Evolutionary conservation across 371 early-diverging fungal species (phyloP).

Genomic region (Mucor racemosus): DNA sequence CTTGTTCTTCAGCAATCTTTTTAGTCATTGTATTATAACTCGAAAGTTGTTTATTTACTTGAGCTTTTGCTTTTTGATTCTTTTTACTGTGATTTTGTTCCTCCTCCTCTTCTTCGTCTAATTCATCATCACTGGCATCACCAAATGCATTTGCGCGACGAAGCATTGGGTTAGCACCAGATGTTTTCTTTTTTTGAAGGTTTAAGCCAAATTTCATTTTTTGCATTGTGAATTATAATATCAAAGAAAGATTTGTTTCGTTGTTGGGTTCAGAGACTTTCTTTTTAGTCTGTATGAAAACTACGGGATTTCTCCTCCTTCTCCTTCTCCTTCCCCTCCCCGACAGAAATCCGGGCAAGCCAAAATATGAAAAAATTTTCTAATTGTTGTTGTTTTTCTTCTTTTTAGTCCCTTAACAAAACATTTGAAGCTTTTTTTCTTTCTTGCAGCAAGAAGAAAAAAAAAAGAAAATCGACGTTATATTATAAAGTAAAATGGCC

Average conservation of each 20-base stretch:
- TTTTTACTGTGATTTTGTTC: slow-evolving; percentile 6
- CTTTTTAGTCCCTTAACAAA: not conserved
- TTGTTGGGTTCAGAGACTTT: no score
- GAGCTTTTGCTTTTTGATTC: slow-evolving; percentile 28
- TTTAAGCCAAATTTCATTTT: slow-evolving; percentile 53
- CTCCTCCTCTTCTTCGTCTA: slow-evolving; percentile 19
- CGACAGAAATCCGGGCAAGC: not conserved
- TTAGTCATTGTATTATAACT: slow-evolving; percentile 34
- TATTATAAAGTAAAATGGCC: slow-evolving; percentile 61
- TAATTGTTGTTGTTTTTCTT: not conserved
- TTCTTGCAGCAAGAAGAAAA: not conserved
- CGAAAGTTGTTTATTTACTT: slow-evolving; percentile 44
- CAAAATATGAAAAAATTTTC: not conserved
- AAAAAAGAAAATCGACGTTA: not conserved
- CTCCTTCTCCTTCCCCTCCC: not conserved
- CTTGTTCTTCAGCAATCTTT: slow-evolving; percentile 57
- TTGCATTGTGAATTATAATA: slow-evolving; percentile 1
- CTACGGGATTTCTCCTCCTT: no score
- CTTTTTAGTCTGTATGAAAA: no score
- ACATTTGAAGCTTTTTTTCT: not conserved
- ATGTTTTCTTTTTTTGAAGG: slow-evolving; percentile 36
- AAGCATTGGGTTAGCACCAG: slow-evolving; percentile 15
- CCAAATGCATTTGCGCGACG: slow-evolving; percentile 30
- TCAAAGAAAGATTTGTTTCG: no score
- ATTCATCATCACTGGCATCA: slow-evolving; percentile 30